Percentiles rank a stretch among this genome's conserved stretches.
phyloP scores from a whole-genome alignment of 1,284 basidiomycete species.

The Sporisorium iseilematis-ciliati region DNA sequence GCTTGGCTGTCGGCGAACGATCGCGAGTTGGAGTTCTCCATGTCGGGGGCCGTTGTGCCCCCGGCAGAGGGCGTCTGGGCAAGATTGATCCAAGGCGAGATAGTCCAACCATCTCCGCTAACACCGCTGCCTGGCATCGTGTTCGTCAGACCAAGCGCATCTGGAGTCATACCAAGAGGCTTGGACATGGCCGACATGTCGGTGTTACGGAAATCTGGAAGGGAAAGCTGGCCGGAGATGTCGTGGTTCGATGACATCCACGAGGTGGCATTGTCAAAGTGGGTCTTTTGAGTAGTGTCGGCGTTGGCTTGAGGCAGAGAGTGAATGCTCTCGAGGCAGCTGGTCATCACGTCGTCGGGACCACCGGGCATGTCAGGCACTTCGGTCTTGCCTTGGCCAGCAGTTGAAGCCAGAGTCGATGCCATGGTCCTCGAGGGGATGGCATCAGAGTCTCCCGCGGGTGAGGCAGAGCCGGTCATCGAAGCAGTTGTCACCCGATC shows the following conservation, averaged over 20 bases:
- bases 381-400: background rate
- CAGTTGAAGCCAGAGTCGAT: background rate
- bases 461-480: constrained; percentile 10
- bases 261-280: constrained; percentile 19
- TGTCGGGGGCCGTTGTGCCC: constrained; percentile 12
- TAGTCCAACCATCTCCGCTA: constrained; percentile 46
- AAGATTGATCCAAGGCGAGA: constrained; percentile 52
- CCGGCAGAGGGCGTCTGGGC: constrained; percentile 26
- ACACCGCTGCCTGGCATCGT: constrained; percentile 18
- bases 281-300: background rate
- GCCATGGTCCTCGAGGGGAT: constrained; percentile 21
- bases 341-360: constrained; percentile 34
- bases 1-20: constrained; percentile 11
- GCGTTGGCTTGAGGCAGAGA: constrained; percentile 24
- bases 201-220: constrained; percentile 27
- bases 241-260: constrained; percentile 35
- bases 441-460: constrained; percentile 15
- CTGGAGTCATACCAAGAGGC: constrained; percentile 36
- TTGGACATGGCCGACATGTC: constrained; percentile 30
- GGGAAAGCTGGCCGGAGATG: constrained; percentile 23
- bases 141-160: constrained; percentile 33
- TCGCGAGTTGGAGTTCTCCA: constrained; percentile 8
- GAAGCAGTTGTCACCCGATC: background rate
- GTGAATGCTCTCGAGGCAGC: constrained; percentile 48
- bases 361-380: constrained; percentile 1